Conservation (phyloP, 768 basidiomycete species). For the Agaricus subrufescens region DNA sequence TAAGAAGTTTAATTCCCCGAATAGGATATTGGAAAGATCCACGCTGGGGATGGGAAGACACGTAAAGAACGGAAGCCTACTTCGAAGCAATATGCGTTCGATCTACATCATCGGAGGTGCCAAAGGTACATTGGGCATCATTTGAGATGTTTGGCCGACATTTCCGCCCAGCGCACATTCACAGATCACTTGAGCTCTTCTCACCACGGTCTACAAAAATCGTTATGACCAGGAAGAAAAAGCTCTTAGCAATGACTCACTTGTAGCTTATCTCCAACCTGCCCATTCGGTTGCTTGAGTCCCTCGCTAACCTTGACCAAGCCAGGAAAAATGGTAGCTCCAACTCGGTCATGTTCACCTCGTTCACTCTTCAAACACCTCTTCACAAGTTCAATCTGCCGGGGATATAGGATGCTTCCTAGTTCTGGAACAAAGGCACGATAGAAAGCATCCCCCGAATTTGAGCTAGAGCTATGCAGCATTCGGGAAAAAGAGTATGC, state of each 20-base stretch:
- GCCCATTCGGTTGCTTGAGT: conserved; percentile 27
- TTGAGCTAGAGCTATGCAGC: conserved; percentile 68
- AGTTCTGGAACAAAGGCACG: conserved; percentile 84
- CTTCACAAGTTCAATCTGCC: conserved; percentile 82
- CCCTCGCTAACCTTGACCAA: conserved; percentile 72
- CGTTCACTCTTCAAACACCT: conserved; percentile 73
- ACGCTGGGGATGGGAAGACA: too few species aligned
- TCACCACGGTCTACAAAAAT: conserved; percentile 54
- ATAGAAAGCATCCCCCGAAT: conserved; percentile 73
- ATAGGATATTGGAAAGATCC: too few species aligned
- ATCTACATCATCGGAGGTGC: conserved; percentile 1
- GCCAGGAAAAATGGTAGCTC: conserved; percentile 84
- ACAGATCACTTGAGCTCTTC: conserved; percentile 83
- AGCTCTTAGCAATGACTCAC: conserved; percentile 17
- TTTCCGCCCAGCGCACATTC: conserved; percentile 64
- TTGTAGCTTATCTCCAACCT: conserved; percentile 46
- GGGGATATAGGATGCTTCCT: conserved; percentile 65
- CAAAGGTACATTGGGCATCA: not conserved
- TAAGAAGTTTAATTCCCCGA: too few species aligned
- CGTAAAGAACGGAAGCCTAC: not conserved
- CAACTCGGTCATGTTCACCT: conserved; percentile 70
- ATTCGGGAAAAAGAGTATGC: conserved; percentile 82
- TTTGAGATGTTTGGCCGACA: conserved; percentile 14
- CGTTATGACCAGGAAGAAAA: conserved; percentile 9
- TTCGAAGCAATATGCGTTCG: not conserved